Base-by-base conservation (phyloP, 2,329 filamentous ascomycete genomes). In the Pyrenochaeta sp. region DNA sequence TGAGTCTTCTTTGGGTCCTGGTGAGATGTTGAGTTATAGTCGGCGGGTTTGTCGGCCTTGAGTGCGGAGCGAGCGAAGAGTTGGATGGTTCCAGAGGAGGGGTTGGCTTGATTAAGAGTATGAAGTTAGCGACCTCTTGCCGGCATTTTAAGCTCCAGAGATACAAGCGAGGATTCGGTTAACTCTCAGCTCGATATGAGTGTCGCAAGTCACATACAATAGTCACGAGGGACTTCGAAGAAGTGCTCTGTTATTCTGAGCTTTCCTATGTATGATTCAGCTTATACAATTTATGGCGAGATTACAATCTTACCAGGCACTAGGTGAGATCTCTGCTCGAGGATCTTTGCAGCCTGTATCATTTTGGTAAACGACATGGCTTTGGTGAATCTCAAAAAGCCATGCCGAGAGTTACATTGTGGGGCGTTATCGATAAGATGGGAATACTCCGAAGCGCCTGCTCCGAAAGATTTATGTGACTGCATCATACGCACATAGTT, bases 161-260 rank as follows among this genome's bases (percentile, higher is more conserved):
- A 9, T 5, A 4, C 9, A 9, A 5, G 23, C 23, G 23, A 27
- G 5, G 5, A 21, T n/a, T 29, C 2, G 20, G 12, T 10, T 21
- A 6, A 37, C 20, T 10, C 11, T 20, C 20, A 11, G 7, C 4
- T 17, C 17, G 9, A 37, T 20, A 21, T 12, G 7, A 11, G 23
- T 27, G 29, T 41, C n/a, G 36, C 10, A 14, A 3, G 4, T 15
- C 20, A 45, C 51, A 17, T 58, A 58, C 55, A 77, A 75, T 96
- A 90, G 78, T 96, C 90, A 56, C 91, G 83, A 3, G 93, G 92
- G 10, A 97, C 92, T 62, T 91, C 84, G 76, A 97, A 97, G 80
- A 92, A 90, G 67, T 94, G 83, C 73, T 97, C 92, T 2, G 90
- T 90, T 56, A 96, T 84, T 55, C 85, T 82, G 40, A 96, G 81